phyloP scores from a whole-genome alignment of 1,139 yeast species.

The Sugiyamaella paludigena region DNA sequence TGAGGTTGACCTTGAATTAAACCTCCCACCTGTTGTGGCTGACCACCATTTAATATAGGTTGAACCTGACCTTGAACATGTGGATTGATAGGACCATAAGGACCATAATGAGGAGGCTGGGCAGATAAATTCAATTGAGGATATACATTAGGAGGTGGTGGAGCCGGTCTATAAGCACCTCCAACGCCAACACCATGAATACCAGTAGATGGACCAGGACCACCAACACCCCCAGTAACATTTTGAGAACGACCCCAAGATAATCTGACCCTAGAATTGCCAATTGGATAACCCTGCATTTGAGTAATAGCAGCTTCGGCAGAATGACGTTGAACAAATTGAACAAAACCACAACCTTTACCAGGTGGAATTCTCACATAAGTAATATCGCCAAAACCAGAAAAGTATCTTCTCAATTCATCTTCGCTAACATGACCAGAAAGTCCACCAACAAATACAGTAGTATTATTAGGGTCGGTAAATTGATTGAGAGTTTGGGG shows the following conservation, averaged over 20 bases:
- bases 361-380: slow-evolving; percentile 89
- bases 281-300: slow-evolving; percentile 91
- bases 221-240: slow-evolving; percentile 14
- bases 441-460: slow-evolving; percentile 93
- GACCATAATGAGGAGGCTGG: slow-evolving; percentile 34
- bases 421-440: slow-evolving; percentile 74
- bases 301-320: slow-evolving; percentile 89
- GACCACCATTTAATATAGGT: slow-evolving; percentile 23
- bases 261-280: slow-evolving; percentile 77
- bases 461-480: slow-evolving; percentile 80
- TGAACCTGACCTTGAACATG: slow-evolving; percentile 32
- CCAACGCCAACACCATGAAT: slow-evolving; percentile 3
- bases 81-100: slow-evolving; percentile 41
- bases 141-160: slow-evolving; percentile 36
- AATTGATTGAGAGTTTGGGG: slow-evolving; percentile 48
- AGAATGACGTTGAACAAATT: slow-evolving; percentile 70
- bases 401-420: slow-evolving; percentile 68
- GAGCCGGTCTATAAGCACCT: slow-evolving; percentile 18
- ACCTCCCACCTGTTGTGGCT: slow-evolving; percentile 9
- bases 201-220: slow-evolving; percentile 6
- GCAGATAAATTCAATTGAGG: slow-evolving; percentile 38
- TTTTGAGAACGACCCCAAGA: slow-evolving; percentile 78
- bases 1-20: slow-evolving; percentile 15
- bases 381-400: slow-evolving; percentile 79
- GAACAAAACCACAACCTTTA: slow-evolving; percentile 92